These are phyloP conservation scores for Vitis rupestris DNA, from an alignment of 164 flowering plant genomes.

Conservation along the genomic window DNA sequence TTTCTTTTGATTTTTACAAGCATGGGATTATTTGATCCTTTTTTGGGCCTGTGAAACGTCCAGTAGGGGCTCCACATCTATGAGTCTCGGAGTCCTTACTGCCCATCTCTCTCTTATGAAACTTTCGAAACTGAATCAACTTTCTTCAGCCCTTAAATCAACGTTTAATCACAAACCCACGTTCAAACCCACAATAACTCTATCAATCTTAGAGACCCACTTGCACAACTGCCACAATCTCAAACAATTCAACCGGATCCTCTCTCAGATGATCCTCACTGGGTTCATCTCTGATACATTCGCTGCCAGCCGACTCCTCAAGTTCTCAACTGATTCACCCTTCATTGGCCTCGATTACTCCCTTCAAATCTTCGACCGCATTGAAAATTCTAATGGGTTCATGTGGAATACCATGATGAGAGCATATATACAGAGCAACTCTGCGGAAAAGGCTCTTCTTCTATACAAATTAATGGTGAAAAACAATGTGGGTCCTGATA, in stretches of 20 bases:
- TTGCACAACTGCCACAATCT: conserved; percentile 25
- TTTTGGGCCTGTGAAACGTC: too few relatives aligned
- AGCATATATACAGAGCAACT: conserved; percentile 20
- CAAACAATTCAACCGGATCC: conserved; percentile 34
- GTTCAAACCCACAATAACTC: conserved; percentile 20
- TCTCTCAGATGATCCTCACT: conserved; percentile 41
- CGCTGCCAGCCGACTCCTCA: conserved; percentile 40
- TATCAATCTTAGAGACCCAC: conserved; percentile 28
- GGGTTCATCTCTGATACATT: conserved; percentile 36
- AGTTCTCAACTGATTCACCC: conserved; percentile 29
- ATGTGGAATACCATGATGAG: conserved; percentile 42
- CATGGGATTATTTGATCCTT: too few relatives aligned
- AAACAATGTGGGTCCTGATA: conserved; percentile 27
- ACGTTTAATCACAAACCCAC: conserved; percentile 6
- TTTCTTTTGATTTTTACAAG: too few relatives aligned
- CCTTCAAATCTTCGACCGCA: conserved; percentile 21
- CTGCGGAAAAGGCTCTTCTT: conserved; percentile 6
- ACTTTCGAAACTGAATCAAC: conserved; percentile 2
- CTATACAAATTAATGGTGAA: conserved; percentile 35
- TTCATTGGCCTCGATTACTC: conserved; percentile 29
- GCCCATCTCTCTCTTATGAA: neutral
- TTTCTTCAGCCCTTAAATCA: conserved; percentile 7
- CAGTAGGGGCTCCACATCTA: too few relatives aligned
- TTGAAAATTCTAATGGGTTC: conserved; percentile 32
- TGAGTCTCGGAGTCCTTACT: too few relatives aligned